Evolutionary conservation across 768 basidiomycete species (phyloP).

Genomic region (Collybiopsis confluens): DNA sequence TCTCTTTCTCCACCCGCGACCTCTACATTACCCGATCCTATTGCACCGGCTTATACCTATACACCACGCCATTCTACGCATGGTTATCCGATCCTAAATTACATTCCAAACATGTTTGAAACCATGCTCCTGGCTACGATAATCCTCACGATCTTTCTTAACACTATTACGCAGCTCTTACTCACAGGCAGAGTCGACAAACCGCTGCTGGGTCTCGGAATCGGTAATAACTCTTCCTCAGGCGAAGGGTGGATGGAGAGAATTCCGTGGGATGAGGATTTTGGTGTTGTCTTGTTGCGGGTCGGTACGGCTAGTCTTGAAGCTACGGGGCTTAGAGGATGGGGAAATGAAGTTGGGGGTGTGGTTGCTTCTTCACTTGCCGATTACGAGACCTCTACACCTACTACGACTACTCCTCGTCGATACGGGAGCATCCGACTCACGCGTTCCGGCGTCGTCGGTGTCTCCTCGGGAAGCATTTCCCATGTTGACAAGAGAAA

Average conservation of each 20-base stretch:
- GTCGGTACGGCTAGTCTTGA: conserved; percentile 74
- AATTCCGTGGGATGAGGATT: conserved; percentile 67
- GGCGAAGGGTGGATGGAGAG: conserved; percentile 18
- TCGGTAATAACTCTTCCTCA: no score
- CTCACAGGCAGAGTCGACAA: conserved; percentile 55
- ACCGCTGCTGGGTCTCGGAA: conserved; percentile 39
- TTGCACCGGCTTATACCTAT: conserved; percentile 1
- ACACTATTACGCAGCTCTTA: conserved; percentile 62
- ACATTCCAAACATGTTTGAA: conserved; percentile 71
- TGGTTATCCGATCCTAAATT: conserved; percentile 66
- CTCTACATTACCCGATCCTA: neutral
- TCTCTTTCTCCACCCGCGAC: conserved; percentile 8
- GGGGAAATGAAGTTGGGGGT: conserved; percentile 69
- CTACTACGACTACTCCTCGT: neutral
- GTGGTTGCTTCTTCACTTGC: conserved; percentile 26
- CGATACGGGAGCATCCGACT: conserved; percentile 32
- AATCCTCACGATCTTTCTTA: conserved; percentile 54
- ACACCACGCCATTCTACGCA: conserved; percentile 3
- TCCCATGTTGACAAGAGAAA: conserved; percentile 10
- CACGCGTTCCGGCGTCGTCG: conserved; percentile 34
- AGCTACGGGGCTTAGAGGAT: conserved; percentile 64
- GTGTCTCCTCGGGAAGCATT: conserved; percentile 13
- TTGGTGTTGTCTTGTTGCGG: conserved; percentile 64
- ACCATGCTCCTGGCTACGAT: conserved; percentile 55
- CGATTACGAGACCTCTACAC: no score